Conservation (phyloP, 164 flowering plant species). For the Nymphaea thermarum region DNA sequence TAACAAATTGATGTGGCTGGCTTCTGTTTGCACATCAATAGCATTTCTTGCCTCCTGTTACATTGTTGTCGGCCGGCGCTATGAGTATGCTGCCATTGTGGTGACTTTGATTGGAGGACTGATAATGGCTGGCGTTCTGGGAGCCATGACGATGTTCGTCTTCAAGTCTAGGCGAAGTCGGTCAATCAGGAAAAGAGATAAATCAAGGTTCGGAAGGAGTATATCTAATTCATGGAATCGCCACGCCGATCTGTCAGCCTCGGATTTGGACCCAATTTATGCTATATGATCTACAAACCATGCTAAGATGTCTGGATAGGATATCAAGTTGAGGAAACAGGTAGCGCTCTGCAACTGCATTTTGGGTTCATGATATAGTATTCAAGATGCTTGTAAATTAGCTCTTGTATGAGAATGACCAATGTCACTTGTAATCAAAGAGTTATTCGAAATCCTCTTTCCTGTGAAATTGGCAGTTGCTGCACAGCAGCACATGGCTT, state of each 20-base stretch:
- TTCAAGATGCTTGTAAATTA: no score
- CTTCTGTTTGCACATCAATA: slow-evolving; percentile 60
- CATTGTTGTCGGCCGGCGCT: slow-evolving; percentile 50
- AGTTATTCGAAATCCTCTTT: no score
- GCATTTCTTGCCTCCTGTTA: slow-evolving; percentile 66
- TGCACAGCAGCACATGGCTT: no score
- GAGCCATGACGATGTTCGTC: slow-evolving; percentile 57
- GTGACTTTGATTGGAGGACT: slow-evolving; percentile 48
- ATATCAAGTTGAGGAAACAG: no score
- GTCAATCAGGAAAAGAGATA: slow-evolving; percentile 30
- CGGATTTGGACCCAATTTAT: slow-evolving; percentile 59
- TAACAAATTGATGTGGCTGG: slow-evolving; percentile 82
- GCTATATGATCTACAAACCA: slow-evolving; percentile 17
- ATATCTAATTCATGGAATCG: slow-evolving; percentile 57
- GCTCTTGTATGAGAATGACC: no score
- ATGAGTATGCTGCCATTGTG: slow-evolving; percentile 50
- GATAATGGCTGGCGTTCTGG: slow-evolving; percentile 58
- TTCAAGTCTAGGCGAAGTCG: slow-evolving; percentile 37
- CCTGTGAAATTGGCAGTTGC: no score
- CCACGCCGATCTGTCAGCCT: slow-evolving; percentile 65
- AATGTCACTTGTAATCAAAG: no score
- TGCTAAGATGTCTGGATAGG: no score
- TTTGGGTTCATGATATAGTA: no score
- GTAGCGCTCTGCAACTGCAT: no score
- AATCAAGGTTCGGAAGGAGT: slow-evolving; percentile 17